Evolutionary conservation across 1,139 yeast species (phyloP), one percentile per base, ranked within the genome.

Genomic region (Blastobotrys arbuscula): DNA sequence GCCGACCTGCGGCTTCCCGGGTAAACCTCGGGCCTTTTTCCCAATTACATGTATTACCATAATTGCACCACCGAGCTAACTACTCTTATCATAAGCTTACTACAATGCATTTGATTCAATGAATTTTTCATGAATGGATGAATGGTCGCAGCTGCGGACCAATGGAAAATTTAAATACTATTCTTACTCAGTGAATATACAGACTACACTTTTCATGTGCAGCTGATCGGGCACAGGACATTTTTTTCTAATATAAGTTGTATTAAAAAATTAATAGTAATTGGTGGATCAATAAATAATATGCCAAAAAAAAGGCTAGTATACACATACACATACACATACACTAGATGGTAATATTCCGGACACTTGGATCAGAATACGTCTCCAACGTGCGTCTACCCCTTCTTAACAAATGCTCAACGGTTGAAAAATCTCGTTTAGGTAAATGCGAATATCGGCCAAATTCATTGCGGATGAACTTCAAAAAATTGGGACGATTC

Each of bases 341-440:
- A 26, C 9, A 18, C 24, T 15, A 39, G 2, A 41, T 24, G 13
- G 44, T 24, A 7, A 67, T 53, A 39, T 66, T 64, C 10, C 65
- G 58, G 19, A 70, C 64, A 30, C 61, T 65, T 9, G 68, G 65
- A 48, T 62, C 59, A 9, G 84, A 78, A 59, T 82, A 86, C 79
- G 82, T 77, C 55, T 88, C 95, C 51, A 77, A 72, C 61, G 84
- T 74, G 60, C 83, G 78, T 54, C 77, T 74, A 2, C 97, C 98
- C 10, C 77, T 76, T 50, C 98, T 72, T 36, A 92, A 66, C 42
- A 92, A 71, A 67, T 89, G 92, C 64, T 92, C 98, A 45, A 92
- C 81, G 1, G 96, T 86, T 34, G 83, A 75, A 63, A 90, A 90
- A 60, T 87, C 96, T 59, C 87, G 83, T 62, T 86, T 81, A 31